Evolutionary conservation across 2,329 filamentous ascomycete genomes (phyloP), one percentile per base, ranked within the genome.

Genomic region (Colletotrichum endophyticum): DNA sequence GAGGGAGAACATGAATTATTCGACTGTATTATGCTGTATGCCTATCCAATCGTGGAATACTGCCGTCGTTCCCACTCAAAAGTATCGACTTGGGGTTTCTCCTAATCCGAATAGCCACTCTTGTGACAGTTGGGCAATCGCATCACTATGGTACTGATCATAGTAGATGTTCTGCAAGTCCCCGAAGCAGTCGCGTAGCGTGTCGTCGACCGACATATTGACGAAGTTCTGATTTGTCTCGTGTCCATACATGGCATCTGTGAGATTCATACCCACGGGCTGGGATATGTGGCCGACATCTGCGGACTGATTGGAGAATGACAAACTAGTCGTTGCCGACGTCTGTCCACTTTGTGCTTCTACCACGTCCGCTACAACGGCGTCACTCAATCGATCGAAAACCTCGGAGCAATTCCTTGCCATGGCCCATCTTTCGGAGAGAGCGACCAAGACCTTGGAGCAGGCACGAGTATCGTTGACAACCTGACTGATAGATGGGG

Each of bases 361-460:
- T 7, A 87, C 83, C 0, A 84, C 83, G 57, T 88, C 86, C 1
- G 81, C 81, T 0, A 88, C 78, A 1, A 88, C 83, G 1, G 86
- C 86, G 76, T 87, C 85, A 44, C 85, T 86, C 4, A 88, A 79
- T 0, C 84, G 79, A 62, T 87, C 85, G 73, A 88, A 88, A 0
- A 88, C 82, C 67, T 87, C 84, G 22, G 86, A 85, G 49, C 85
- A 86, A 44, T 85, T 84, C 5, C 84, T 80, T 9, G 85, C 81
- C 0, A 84, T 78, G 44, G 85, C 84, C 84, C 86, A 87, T 8
- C 86, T 79, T 56, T 88, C 86, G 0, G 85, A 87, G 0, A 88
- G 85, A 3, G 86, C 86, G 0, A 88, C 86, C 0, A 88, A 68
- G 0, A 88, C 85, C 16, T 86, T 88, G 5, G 86, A 88, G 70